Evolutionary conservation across 1,139 yeast genomes (phyloP).

Genomic region (Candida sojae): DNA sequence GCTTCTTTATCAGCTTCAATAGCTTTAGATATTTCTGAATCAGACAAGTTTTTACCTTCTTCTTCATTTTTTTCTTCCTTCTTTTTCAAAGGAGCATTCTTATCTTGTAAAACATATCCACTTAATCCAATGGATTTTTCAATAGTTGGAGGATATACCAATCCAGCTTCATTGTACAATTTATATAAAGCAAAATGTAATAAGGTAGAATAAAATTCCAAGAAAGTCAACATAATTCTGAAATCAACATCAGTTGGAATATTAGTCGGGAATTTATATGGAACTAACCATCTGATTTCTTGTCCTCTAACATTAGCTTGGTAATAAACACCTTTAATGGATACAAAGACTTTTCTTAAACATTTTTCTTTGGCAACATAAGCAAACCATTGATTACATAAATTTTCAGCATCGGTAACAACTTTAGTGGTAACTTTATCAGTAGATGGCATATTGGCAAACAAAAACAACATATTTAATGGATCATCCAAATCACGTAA

Average conservation of each 20-base stretch:
- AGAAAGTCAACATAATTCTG: slow-evolving; percentile 93
- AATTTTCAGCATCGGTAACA: slow-evolving; percentile 80
- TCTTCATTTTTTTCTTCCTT: slow-evolving; percentile 26
- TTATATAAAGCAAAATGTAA: slow-evolving; percentile 85
- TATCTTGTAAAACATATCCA: slow-evolving; percentile 64
- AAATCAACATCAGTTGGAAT: slow-evolving; percentile 94
- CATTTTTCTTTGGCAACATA: slow-evolving; percentile 83
- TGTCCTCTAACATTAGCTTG: slow-evolving; percentile 90
- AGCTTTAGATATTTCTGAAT: slow-evolving; percentile 50
- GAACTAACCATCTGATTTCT: slow-evolving; percentile 93
- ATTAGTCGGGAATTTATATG: slow-evolving; percentile 94
- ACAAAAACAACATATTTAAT: slow-evolving; percentile 88
- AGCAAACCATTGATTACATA: slow-evolving; percentile 96
- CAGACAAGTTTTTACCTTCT: slow-evolving; percentile 42
- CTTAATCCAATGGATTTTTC: slow-evolving; percentile 88
- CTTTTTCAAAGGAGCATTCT: slow-evolving; percentile 26
- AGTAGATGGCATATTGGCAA: slow-evolving; percentile 94
- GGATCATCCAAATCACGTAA: slow-evolving; percentile 94
- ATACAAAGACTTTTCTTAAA: slow-evolving; percentile 86
- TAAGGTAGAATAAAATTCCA: slow-evolving; percentile 92
- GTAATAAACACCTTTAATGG: slow-evolving; percentile 96
- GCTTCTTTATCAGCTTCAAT: slow-evolving; percentile 48
- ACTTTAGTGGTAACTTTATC: slow-evolving; percentile 77
- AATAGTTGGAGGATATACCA: slow-evolving; percentile 90
- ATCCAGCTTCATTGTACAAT: slow-evolving; percentile 79